Percentiles rank a stretch among this genome's conserved stretches.
Evolutionary conservation across 768 basidiomycete species (phyloP).

Genomic region (Termitomyces bulborhizus): DNA sequence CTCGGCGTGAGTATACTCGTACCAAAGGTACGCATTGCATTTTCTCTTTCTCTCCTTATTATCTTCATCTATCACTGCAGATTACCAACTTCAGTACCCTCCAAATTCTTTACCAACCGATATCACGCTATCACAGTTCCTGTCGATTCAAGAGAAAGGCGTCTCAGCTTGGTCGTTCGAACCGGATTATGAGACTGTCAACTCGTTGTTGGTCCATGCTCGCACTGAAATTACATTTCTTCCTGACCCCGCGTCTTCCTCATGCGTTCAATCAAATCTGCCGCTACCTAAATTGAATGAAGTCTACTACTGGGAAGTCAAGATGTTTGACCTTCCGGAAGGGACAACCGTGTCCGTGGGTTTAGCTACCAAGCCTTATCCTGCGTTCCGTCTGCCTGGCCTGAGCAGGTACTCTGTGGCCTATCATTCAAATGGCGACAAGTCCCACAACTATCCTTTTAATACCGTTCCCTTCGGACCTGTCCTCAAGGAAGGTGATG

Average conservation of each 20-base stretch:
- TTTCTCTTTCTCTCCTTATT: constrained; percentile 5
- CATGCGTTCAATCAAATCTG: constrained; percentile 93
- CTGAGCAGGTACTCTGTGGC: constrained; percentile 83
- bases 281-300: constrained; percentile 97
- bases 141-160: constrained; percentile 98
- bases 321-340: constrained; percentile 95
- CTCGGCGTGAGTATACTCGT: constrained; percentile 66
- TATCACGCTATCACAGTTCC: constrained; percentile 96
- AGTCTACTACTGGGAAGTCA: constrained; percentile 99
- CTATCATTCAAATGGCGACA: constrained; percentile 95
- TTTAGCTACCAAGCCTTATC: constrained; percentile 95
- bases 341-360: constrained; percentile 88
- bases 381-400: constrained; percentile 88
- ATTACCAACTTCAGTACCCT: constrained; percentile 81
- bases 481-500: constrained; percentile 86
- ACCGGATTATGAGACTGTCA: constrained; percentile 94
- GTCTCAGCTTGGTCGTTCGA: constrained; percentile 99
- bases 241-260: constrained; percentile 90
- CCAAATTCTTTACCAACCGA: constrained; percentile 97
- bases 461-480: constrained; percentile 81
- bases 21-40: constrained; percentile 67
- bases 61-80: constrained; percentile 29
- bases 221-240: constrained; percentile 98
- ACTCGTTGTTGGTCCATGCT: constrained; percentile 87
- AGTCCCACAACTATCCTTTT: constrained; percentile 96